Evolutionary conservation across 2,329 filamentous ascomycete species (phyloP), one percentile per base, ranked within the genome.

Genomic region (Akanthomyces muscarius): DNA sequence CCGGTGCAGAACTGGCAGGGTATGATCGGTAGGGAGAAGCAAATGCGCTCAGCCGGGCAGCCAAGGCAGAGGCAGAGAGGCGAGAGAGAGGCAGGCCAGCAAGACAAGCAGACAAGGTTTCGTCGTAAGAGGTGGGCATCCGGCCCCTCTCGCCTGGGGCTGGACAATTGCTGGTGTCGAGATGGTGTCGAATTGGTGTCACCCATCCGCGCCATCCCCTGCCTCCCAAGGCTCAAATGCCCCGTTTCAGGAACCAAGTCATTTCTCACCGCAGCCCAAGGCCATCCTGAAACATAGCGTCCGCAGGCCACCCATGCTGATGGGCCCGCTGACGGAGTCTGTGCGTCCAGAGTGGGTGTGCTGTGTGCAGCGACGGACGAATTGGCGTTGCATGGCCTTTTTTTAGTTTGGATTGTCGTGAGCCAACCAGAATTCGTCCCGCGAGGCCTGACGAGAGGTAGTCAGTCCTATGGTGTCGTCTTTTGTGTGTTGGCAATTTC

Each of bases 241-340:
- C 63, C 66, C 68, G 69, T 71, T 71, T 71, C 69, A 71, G 69
- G 69, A 69, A 71, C 69, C 63, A 67, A 63, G 65, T 68, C 69
- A 69, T 68, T 70, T 67, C 66, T 68, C 67, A 67, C 68, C 68
- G 66, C 66, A 64, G 67, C 53, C 66, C 66, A 64, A 66, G 66
- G 65, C 63, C 65, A 66, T 69, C 66, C 69, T 71, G 70, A 71
- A 72, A 72, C 70, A 66, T 65, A 56, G 62, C 63, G 61, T 53
- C 55, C 28, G 57, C 57, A 56, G 44, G 51, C 56, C 21, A 56
- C 57, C 57, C 57, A 61, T 64, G 63, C 44, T 55, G 51, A 61
- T 55, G 57, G 63, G 63, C 56, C 63, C 63, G 63, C 63, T 64
- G 63, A 64, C 57, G 57, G 57, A 61, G 63, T 61, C 63, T 61